A percentile compares a stretch with the other conserved stretches of the same genome.
Conservation (phyloP, 23 red algal genomes). For the Cyanidioschyzon merolae region DNA sequence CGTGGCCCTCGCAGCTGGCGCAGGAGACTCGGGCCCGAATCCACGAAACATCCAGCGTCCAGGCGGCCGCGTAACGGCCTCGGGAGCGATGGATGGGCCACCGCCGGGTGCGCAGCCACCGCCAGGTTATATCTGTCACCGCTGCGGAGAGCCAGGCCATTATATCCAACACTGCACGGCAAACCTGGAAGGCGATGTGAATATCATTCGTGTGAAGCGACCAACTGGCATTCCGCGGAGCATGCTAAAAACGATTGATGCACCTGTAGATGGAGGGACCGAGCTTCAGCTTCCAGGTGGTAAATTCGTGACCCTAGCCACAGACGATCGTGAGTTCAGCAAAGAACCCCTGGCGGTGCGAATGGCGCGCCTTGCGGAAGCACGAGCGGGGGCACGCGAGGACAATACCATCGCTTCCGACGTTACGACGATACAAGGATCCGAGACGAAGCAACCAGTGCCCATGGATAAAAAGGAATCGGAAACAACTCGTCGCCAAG, state of each 20-base stretch:
- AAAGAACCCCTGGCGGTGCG: constrained; percentile 15
- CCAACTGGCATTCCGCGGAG: constrained; percentile 94
- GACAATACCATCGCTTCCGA: not conserved
- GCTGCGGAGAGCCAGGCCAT: constrained; percentile 84
- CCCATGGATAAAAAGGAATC: not conserved
- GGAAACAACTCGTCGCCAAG: not conserved
- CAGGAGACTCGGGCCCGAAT: constrained; percentile 19
- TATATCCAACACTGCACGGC: constrained; percentile 98
- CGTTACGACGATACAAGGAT: not conserved
- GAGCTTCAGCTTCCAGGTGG: constrained; percentile 11
- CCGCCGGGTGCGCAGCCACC: constrained; percentile 55
- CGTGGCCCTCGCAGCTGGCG: constrained; percentile 27
- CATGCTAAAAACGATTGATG: constrained; percentile 81
- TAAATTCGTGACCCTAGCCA: constrained; percentile 12
- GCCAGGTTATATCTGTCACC: constrained; percentile 89
- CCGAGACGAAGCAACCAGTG: not conserved
- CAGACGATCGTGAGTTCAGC: constrained; percentile 9
- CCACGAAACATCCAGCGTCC: constrained; percentile 9
- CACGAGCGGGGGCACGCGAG: not conserved
- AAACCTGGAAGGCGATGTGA: constrained; percentile 67
- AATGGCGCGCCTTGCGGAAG: constrained; percentile 3
- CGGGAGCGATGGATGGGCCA: constrained; percentile 23
- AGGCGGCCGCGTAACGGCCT: not conserved
- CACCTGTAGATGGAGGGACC: constrained; percentile 26
- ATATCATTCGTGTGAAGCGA: constrained; percentile 73